Evolutionary conservation across 192 early-diverging fungal species (phyloP), one percentile per base, ranked within the genome.

Genomic region (Dimargaris cristalligena): DNA sequence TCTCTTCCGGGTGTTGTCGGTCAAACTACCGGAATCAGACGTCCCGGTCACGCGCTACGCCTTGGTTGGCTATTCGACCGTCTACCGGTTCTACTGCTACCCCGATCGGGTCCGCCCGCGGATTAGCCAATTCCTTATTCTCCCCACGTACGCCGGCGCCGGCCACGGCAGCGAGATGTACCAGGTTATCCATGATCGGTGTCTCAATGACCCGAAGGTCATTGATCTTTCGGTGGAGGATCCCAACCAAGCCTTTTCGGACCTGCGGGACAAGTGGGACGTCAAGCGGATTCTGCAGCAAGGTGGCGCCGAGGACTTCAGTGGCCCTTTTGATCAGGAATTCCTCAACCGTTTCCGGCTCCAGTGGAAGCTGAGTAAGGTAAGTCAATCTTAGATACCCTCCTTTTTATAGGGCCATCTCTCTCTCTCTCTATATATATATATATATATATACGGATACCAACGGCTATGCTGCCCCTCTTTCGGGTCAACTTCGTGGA

Each of bases 41-140:
- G 80, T 75, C 23, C 62, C 56, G 1, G 29, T 33, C 2, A 3
- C 72, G 1, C 68, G 65, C 31, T 97, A 90, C 65, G 66, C 74
- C 34, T 60, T 94, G 52, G 83, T 91, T 6, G 92, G 94, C 20
- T 97, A 87, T 70, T 76, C 75, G 44, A 90, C 87, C 0, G 75
- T 80, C 51, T 94, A 97, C 67, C 77, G 79, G 23, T 97, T 90
- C 66, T 94, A 78, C 65, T 81, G 78, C 60, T 94, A 80, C 66
- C 87, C 87, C 1, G 84, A 93, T 52, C 69, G 74, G 44, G 75
- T 74, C 57, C 74, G 92, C 18, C 78, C 90, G 73, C 72, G 92
- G 34, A 97, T 97, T 50, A 92, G 91, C 67, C 94, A 97, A 78
- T 90, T 94, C 62, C 61, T 97, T 10, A 80, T 97, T n/a, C 65